A percentile compares a stretch with the other conserved stretches of the same genome.
phyloP scores from a whole-genome alignment of 257 asterid species.

The Solanum sitiens region DNA sequence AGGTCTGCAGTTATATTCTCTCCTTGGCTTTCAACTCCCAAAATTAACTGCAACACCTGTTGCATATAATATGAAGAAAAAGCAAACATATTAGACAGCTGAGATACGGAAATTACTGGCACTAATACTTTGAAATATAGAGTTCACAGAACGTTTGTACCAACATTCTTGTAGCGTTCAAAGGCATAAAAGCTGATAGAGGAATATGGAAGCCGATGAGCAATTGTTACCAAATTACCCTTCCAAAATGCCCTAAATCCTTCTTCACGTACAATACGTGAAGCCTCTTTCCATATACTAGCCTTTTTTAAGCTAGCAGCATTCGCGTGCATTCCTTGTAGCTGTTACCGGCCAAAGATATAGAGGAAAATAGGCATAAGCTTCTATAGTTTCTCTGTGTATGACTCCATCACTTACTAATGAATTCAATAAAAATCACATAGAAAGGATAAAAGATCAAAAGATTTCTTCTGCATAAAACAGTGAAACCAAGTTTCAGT shows the following conservation, averaged over 20 bases:
- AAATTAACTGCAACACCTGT: constrained; percentile 39
- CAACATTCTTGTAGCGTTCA: constrained; percentile 83
- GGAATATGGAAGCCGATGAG: constrained; percentile 82
- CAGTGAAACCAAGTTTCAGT: not conserved
- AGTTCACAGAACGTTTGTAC: constrained; percentile 41
- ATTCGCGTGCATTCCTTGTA: constrained; percentile 73
- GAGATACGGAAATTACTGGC: not conserved
- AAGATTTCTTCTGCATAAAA: not conserved
- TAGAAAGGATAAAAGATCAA: not conserved
- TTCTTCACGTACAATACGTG: constrained; percentile 57
- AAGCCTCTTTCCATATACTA: constrained; percentile 66
- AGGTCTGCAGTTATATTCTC: constrained; percentile 53
- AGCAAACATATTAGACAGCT: not conserved
- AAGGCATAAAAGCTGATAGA: constrained; percentile 74
- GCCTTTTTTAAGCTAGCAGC: constrained; percentile 45
- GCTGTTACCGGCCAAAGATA: constrained; percentile 15
- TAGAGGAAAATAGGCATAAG: not conserved
- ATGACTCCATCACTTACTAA: not conserved
- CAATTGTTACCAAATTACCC: constrained; percentile 81
- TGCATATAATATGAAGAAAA: not conserved
- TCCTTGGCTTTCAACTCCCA: constrained; percentile 53
- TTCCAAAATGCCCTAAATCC: constrained; percentile 83
- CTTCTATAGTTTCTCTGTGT: not conserved
- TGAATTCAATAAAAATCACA: not conserved
- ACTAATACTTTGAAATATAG: not conserved